phyloP scores from a whole-genome alignment of 164 flowering plant genomes.

The Aristolochia californica region DNA sequence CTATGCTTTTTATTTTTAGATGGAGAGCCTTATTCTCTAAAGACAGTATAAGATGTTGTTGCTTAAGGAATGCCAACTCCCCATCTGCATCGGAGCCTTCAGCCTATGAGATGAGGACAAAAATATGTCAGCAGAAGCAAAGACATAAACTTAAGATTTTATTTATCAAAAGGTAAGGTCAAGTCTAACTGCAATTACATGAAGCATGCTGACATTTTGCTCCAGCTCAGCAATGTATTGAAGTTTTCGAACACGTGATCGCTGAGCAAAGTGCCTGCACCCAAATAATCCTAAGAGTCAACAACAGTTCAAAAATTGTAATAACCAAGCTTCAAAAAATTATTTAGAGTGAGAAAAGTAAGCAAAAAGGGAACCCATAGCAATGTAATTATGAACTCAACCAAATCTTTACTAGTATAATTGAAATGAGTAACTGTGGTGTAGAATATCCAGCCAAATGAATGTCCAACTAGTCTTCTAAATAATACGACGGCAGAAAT shows the following conservation, averaged over 20 bases:
- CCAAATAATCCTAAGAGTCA: neutral
- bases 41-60: conserved; percentile 9
- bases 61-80: conserved; percentile 8
- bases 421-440: neutral
- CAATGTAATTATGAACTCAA: neutral
- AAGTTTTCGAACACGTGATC: conserved; percentile 91
- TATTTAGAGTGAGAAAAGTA: neutral
- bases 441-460: too few relatives aligned
- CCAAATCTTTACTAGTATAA: neutral
- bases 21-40: conserved; percentile 13
- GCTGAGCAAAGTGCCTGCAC: conserved; percentile 87
- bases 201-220: conserved; percentile 35
- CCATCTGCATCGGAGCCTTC: conserved; percentile 8
- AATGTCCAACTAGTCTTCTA: too few relatives aligned
- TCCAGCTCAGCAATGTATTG: conserved; percentile 95
- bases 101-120: conserved; percentile 1
- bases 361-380: neutral
- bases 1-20: conserved; percentile 8
- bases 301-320: neutral
- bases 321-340: neutral
- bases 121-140: neutral
- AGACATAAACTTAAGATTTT: neutral
- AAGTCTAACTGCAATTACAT: neutral
- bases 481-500: too few relatives aligned
- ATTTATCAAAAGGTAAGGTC: neutral